These are phyloP conservation scores for Lactifluus pinguis DNA, from an alignment of 768 basidiomycete species.

Conservation along the genomic window DNA sequence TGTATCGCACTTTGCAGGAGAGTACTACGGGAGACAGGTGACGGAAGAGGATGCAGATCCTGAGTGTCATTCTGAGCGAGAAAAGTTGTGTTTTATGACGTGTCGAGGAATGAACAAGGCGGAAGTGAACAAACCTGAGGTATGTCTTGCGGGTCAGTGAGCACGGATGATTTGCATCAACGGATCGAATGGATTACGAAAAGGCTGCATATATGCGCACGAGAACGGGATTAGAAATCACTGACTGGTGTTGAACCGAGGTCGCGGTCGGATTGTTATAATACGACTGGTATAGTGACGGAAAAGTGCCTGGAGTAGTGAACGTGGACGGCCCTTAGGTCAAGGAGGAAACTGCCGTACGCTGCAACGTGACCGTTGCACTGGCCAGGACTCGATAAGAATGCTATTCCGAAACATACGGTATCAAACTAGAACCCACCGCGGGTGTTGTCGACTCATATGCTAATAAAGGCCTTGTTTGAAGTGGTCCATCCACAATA, in stretches of 20 bases:
- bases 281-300: conserved; percentile 53
- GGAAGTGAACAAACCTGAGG: conserved; percentile 35
- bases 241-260: conserved; percentile 64
- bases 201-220: conserved; percentile 27
- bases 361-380: too few species aligned
- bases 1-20: conserved; percentile 44
- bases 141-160: conserved; percentile 56
- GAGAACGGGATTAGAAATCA: conserved; percentile 62
- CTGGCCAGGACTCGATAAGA: too few species aligned
- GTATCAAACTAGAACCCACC: too few species aligned
- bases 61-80: conserved; percentile 38
- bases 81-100: background rate
- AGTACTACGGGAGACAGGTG: conserved; percentile 36
- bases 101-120: too few species aligned
- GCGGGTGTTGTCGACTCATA: too few species aligned
- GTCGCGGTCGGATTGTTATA: conserved; percentile 70
- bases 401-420: too few species aligned
- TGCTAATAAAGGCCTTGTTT: too few species aligned
- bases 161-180: conserved; percentile 45
- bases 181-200: background rate
- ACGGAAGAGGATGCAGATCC: conserved; percentile 62
- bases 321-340: conserved; percentile 38
- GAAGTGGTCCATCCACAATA: too few species aligned
- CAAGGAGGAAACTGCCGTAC: too few species aligned
- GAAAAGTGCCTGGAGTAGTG: conserved; percentile 54